phyloP scores from a whole-genome alignment of 441 rosid species.

The Syzygium syzygioides region DNA sequence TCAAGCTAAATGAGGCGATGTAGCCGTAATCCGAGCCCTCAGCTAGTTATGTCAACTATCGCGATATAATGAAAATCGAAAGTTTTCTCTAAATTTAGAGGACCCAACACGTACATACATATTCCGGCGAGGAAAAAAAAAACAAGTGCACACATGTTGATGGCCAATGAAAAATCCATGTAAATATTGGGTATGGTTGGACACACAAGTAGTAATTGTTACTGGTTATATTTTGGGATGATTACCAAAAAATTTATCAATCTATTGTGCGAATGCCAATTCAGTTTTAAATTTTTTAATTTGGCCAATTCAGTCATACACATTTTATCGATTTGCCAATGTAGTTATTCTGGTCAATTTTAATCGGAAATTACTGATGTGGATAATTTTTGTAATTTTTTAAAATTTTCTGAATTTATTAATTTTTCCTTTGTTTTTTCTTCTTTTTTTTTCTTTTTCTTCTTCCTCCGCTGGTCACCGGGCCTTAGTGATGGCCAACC shows the following conservation, averaged over 20 bases:
- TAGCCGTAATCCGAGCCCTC: background rate
- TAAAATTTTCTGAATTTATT: background rate
- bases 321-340: background rate
- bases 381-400: rapidly evolving
- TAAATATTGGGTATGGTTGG: background rate
- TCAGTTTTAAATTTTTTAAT: background rate
- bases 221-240: background rate
- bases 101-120: background rate
- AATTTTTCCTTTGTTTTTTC: background rate
- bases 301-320: background rate
- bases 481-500: background rate
- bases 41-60: background rate
- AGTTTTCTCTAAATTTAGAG: background rate
- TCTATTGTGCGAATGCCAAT: rapidly evolving
- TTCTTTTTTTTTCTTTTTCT: background rate
- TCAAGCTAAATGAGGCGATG: background rate
- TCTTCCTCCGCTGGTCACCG: background rate
- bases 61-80: background rate
- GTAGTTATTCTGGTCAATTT: background rate
- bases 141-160: background rate
- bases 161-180: background rate
- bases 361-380: rapidly evolving
- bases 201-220: background rate
- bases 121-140: background rate
- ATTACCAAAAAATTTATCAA: background rate